Conservation (phyloP, 1,139 yeast species). For the Zygoascus meyerae region DNA sequence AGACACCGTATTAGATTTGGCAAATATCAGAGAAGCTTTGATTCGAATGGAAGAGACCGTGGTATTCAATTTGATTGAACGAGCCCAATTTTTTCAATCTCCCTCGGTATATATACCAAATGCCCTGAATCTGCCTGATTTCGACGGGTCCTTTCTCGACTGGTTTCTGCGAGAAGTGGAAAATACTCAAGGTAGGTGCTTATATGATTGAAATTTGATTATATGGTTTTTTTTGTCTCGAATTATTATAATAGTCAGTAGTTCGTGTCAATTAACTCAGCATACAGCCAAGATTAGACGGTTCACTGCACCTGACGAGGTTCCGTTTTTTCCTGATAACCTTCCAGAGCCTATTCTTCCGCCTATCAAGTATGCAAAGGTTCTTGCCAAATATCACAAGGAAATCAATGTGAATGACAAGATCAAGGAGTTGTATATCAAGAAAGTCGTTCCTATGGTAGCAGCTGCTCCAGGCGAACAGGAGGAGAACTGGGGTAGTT, state of each 20-base stretch:
- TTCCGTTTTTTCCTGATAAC: constrained; percentile 77
- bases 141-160: constrained; percentile 78
- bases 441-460: constrained; percentile 66
- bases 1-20: constrained; percentile 70
- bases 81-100: constrained; percentile 79
- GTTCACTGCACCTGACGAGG: constrained; percentile 91
- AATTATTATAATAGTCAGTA: no score
- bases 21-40: constrained; percentile 76
- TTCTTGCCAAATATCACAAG: constrained; percentile 66
- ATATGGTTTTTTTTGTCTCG: not conserved
- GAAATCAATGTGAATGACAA: constrained; percentile 71
- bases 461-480: constrained; percentile 61
- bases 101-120: constrained; percentile 65
- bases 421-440: constrained; percentile 62
- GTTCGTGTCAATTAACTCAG: not conserved
- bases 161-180: constrained; percentile 80
- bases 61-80: constrained; percentile 83
- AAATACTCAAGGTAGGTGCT: constrained; percentile 49
- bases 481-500: constrained; percentile 80
- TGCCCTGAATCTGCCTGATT: constrained; percentile 57
- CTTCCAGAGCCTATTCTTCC: constrained; percentile 71
- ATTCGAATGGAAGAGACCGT: constrained; percentile 96
- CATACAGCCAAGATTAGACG: constrained; percentile 64
- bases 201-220: not conserved
- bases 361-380: constrained; percentile 66